A percentile compares a stretch with the other conserved stretches of the same genome.
Conservation (phyloP, 1,284 basidiomycete genomes). For the Phlebopus sp. region DNA sequence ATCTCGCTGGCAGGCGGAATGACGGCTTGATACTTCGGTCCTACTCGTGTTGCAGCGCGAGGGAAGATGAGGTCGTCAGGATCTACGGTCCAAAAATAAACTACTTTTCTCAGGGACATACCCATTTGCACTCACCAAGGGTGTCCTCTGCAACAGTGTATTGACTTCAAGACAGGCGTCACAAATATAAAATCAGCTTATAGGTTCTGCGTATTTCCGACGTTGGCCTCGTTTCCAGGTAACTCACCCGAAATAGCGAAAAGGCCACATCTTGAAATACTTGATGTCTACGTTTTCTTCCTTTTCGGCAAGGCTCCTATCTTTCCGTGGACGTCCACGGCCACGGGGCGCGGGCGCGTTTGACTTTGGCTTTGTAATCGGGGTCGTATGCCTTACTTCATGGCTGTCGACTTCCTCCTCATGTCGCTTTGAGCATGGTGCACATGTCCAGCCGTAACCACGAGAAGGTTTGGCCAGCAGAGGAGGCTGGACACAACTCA, state of each 20-base stretch:
- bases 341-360: conserved; percentile 65
- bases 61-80: conserved; percentile 95
- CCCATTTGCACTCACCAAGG: conserved; percentile 54
- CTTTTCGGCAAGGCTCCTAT: conserved; percentile 61
- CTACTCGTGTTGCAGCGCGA: conserved; percentile 83
- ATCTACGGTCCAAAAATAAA: conserved; percentile 49
- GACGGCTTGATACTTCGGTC: conserved; percentile 80
- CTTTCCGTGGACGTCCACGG: conserved; percentile 72
- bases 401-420: conserved; percentile 85
- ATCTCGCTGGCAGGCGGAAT: conserved; percentile 44
- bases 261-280: conserved; percentile 93
- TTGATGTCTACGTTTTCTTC: conserved; percentile 76
- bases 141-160: conserved; percentile 91
- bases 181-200: conserved; percentile 14
- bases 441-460: conserved; percentile 98
- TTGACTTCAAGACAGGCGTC: conserved; percentile 48
- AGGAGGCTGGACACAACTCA: conserved; percentile 91
- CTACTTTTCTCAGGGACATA: conserved; percentile 18
- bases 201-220: neutral
- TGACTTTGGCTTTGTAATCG: conserved; percentile 56
- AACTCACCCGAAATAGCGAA: conserved; percentile 91
- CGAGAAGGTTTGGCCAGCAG: conserved; percentile 93
- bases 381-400: conserved; percentile 55
- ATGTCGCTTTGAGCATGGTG: conserved; percentile 84
- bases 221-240: conserved; percentile 1